phyloP scores from a whole-genome alignment of 495 filamentous ascomycete genomes.

The Geoglossum glabrum region DNA sequence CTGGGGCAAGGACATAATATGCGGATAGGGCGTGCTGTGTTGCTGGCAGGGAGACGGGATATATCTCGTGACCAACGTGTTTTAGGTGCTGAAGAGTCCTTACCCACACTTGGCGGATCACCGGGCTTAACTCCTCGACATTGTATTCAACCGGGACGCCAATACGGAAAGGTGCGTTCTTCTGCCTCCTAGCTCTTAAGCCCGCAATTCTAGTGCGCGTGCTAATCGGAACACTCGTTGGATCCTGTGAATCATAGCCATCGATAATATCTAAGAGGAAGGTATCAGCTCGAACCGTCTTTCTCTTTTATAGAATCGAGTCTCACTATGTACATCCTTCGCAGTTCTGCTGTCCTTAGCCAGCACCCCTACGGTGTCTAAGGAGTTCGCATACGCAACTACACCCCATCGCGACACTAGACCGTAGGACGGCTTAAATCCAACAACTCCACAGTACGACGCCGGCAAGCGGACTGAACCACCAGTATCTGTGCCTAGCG shows the following conservation, averaged over 20 bases:
- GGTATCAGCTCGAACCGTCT: not conserved
- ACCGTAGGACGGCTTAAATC: constrained; percentile 88
- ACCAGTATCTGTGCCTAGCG: constrained; percentile 87
- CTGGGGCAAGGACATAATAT: constrained; percentile 88
- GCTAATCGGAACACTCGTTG: constrained; percentile 41
- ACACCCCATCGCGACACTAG: constrained; percentile 74
- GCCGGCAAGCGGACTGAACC: constrained; percentile 84
- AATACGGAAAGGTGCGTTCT: constrained; percentile 15
- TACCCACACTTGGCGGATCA: constrained; percentile 50
- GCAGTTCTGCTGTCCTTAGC: constrained; percentile 29
- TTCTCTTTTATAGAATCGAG: not conserved
- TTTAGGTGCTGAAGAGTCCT: constrained; percentile 34
- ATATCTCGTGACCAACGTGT: constrained; percentile 42
- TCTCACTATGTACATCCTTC: constrained; percentile 34
- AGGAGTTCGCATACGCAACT: constrained; percentile 81
- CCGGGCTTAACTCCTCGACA: constrained; percentile 51
- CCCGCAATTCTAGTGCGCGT: constrained; percentile 28
- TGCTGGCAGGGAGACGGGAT: constrained; percentile 60
- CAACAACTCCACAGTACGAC: constrained; percentile 69
- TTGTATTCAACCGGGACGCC: constrained; percentile 81
- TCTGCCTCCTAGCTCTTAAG: not conserved
- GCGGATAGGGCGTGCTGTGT: constrained; percentile 73
- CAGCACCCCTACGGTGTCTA: constrained; percentile 84
- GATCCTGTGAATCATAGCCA: constrained; percentile 50
- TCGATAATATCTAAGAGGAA: constrained; percentile 23